These are phyloP conservation scores for Colletotrichum sp. DNA, from an alignment of 2,329 filamentous ascomycete genomes.

Conservation along the genomic window DNA sequence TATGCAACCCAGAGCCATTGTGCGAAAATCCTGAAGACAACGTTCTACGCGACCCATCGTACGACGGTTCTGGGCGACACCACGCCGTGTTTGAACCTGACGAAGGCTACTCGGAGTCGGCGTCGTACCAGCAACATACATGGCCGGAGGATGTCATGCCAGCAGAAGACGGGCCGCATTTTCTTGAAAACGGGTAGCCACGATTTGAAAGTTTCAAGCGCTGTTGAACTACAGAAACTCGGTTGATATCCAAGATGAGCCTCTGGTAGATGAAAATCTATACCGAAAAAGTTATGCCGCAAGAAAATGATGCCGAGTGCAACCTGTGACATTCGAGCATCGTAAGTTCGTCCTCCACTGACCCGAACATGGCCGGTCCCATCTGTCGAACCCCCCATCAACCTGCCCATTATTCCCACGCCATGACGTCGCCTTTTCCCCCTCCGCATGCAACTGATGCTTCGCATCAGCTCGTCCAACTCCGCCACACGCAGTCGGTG, in stretches of 20 bases:
- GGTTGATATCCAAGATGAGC: neutral
- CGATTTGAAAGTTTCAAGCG: neutral
- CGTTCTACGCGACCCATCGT: neutral
- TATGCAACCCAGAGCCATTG: neutral
- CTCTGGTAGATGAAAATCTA: neutral
- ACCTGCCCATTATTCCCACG: constrained; percentile 1
- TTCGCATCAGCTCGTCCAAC: neutral
- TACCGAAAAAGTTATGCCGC: constrained; percentile 1
- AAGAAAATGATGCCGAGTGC: constrained; percentile 8
- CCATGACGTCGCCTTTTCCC: neutral
- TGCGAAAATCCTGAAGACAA: neutral
- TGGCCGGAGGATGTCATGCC: neutral
- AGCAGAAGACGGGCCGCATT: neutral
- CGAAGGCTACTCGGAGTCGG: neutral
- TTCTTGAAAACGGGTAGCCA: neutral
- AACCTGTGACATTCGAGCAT: constrained; percentile 14
- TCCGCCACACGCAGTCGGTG: neutral
- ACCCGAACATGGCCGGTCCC: neutral
- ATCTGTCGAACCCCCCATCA: neutral
- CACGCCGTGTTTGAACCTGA: neutral
- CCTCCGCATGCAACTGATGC: neutral
- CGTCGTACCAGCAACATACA: neutral
- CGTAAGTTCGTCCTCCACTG: neutral
- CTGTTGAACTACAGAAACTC: constrained; percentile 19
- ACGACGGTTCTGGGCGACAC: neutral